Conservation (phyloP, 2,329 filamentous ascomycete genomes). For the Hymenoscyphus occultus region DNA sequence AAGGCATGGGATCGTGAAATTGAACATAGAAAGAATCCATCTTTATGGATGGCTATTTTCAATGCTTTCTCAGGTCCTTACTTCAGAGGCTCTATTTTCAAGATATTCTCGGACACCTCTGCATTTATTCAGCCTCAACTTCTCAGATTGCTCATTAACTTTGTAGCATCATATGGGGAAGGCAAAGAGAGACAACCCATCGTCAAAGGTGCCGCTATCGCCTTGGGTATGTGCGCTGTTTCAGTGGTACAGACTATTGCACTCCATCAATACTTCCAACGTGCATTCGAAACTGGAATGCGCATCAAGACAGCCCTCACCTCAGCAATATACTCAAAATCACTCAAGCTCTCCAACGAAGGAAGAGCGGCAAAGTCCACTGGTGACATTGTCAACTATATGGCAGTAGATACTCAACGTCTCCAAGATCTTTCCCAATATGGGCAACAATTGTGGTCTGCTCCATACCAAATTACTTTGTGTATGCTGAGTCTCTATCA, state of each 20-base stretch:
- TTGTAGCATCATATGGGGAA: slow-evolving; percentile 71
- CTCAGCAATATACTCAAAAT: slow-evolving; percentile 89
- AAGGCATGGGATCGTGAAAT: slow-evolving; percentile 75
- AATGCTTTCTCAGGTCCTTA: slow-evolving; percentile 84
- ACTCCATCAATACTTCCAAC: slow-evolving; percentile 97
- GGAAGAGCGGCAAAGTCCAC: slow-evolving; percentile 85
- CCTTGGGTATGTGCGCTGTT: slow-evolving; percentile 85
- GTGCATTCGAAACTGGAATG: slow-evolving; percentile 94
- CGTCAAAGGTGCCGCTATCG: slow-evolving; percentile 81
- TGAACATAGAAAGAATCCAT: slow-evolving; percentile 67
- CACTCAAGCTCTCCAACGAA: slow-evolving; percentile 87
- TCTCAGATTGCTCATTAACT: slow-evolving; percentile 77
- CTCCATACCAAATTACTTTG: slow-evolving; percentile 91
- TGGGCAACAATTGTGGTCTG: slow-evolving; percentile 92
- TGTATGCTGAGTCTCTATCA: slow-evolving; percentile 97
- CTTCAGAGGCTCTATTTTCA: slow-evolving; percentile 77
- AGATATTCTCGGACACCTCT: slow-evolving; percentile 79
- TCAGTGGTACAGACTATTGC: slow-evolving; percentile 83
- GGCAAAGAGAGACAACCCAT: slow-evolving; percentile 66
- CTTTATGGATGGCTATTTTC: slow-evolving; percentile 82
- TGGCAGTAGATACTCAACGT: slow-evolving; percentile 96
- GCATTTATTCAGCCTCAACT: slow-evolving; percentile 91
- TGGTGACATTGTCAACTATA: slow-evolving; percentile 98
- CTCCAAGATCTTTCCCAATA: slow-evolving; percentile 94
- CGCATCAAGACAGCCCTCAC: slow-evolving; percentile 88